These are phyloP conservation scores for Dipteronia sinensis DNA, from an alignment of 345 rosid species.

Conservation along the genomic window DNA sequence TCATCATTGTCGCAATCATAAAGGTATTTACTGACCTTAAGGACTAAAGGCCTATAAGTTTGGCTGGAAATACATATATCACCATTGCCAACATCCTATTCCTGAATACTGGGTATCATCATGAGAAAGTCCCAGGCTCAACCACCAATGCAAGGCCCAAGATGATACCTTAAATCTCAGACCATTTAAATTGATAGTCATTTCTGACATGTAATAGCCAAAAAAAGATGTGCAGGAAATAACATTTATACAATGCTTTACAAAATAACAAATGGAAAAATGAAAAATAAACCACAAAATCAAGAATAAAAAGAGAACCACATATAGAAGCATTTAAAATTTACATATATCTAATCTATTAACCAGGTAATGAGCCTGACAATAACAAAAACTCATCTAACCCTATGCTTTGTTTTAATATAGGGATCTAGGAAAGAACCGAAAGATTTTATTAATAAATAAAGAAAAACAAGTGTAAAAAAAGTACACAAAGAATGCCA, in stretches of 20 bases:
- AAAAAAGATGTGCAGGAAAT: not conserved
- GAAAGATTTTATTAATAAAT: too few species aligned
- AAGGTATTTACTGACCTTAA: not conserved
- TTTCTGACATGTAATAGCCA: not conserved
- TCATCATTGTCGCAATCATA: not conserved
- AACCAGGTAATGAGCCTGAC: not conserved
- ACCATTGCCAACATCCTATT: not conserved
- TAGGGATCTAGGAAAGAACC: too few species aligned
- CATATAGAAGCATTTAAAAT: not conserved
- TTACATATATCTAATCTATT: not conserved
- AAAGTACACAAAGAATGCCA: too few species aligned
- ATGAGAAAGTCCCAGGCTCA: not conserved
- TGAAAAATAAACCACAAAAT: not conserved
- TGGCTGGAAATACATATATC: not conserved
- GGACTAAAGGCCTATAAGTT: not conserved
- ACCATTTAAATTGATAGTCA: not conserved
- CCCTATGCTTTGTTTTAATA: not conserved
- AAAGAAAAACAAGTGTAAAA: too few species aligned
- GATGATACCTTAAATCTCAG: not conserved
- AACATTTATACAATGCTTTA: not conserved
- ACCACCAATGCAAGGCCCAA: too few species aligned
- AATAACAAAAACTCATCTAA: not conserved
- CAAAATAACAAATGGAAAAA: not conserved
- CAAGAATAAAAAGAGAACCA: not conserved
- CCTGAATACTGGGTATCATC: not conserved